Conservation (phyloP, 306 rosid species). For the Crataegus laevigata region DNA sequence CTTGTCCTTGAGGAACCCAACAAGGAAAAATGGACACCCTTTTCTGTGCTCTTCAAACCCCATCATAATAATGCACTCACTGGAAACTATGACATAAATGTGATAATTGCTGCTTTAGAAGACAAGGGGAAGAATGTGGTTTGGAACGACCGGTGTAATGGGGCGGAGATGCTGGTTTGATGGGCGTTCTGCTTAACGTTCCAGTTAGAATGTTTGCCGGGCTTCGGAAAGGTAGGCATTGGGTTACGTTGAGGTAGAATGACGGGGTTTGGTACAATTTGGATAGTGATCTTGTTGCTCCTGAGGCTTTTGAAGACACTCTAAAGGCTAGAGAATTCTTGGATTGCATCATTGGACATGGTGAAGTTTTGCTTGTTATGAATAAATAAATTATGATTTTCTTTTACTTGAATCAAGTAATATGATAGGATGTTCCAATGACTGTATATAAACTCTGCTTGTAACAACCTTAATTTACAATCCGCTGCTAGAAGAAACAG, state of each 20-base stretch:
- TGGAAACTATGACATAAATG: conserved; percentile 90
- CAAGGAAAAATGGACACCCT: conserved; percentile 54
- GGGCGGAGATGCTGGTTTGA: conserved; percentile 51
- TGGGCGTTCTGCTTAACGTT: conserved; percentile 82
- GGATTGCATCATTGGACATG: conserved; percentile 43
- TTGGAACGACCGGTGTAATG: conserved; percentile 71
- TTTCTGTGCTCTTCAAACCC: conserved; percentile 59
- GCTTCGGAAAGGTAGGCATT: conserved; percentile 79
- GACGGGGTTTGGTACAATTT: conserved; percentile 68
- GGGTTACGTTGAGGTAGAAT: conserved; percentile 70
- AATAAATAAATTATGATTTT: conserved; percentile 35
- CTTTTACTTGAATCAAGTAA: conserved; percentile 9
- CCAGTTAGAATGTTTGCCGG: conserved; percentile 55
- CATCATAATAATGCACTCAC: conserved; percentile 75
- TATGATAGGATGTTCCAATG: neutral
- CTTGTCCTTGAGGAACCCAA: conserved; percentile 48
- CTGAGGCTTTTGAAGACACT: conserved; percentile 43
- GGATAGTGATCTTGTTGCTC: conserved; percentile 73
- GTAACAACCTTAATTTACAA: conserved; percentile 13
- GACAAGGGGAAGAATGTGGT: conserved; percentile 65
- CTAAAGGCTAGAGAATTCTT: conserved; percentile 48
- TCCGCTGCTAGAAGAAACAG: conserved; percentile 2
- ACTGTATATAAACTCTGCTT: neutral
- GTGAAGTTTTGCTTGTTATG: conserved; percentile 83
- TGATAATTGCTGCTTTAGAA: conserved; percentile 66